Base-by-base conservation (phyloP, 2,329 filamentous ascomycete genomes). In the Apiospora koreana region DNA sequence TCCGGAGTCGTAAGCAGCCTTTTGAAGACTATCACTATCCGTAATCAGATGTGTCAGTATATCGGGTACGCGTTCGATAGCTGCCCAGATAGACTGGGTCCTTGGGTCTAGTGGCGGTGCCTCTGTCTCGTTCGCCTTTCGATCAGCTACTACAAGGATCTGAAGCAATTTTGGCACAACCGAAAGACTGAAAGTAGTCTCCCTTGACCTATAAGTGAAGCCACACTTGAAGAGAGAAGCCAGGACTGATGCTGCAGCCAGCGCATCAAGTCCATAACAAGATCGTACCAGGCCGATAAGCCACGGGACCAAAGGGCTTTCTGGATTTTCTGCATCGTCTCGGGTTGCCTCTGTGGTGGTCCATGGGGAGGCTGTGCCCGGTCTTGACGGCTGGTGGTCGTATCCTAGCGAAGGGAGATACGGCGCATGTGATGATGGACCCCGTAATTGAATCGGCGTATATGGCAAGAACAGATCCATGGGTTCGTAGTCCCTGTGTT, bases 1-100 rank as follows among this genome's bases (percentile, higher is more conserved):
- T 35, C 83, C 80, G 70, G 85, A 86, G 71, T 98, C 93, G 58
- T 91, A 92, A 0, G 94, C 94, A 46, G 94, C 91, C 75, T 91
- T 93, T 80, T 98, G 95, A 68, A 98, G 85, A 71, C 89, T 87
- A 71, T 92, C 89, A 78, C 91, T 94, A 76, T 96, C 93, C 35
- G 90, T 89, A 23, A 97, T 90, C 48, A 98, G 85, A 64, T 91
- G 89, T 21, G 94, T 93, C 69, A 98, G 85, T 14, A 97, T 88
- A 1, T 89, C 87, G 9, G 95, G 93, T 1, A 93, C 90, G 72
- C 89, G 89, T 78, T 95, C 93, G 69, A 90, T 85, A 16, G 94
- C 85, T 10, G 82, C 79, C 72, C 67, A 68, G 67, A 45, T 71
- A 69, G 28, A 28, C 28, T 48, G 23, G 8, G 38, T 54, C 25